phyloP scores from a whole-genome alignment of 495 filamentous ascomycete genomes.

The Massariosphaeria phaeospora region DNA sequence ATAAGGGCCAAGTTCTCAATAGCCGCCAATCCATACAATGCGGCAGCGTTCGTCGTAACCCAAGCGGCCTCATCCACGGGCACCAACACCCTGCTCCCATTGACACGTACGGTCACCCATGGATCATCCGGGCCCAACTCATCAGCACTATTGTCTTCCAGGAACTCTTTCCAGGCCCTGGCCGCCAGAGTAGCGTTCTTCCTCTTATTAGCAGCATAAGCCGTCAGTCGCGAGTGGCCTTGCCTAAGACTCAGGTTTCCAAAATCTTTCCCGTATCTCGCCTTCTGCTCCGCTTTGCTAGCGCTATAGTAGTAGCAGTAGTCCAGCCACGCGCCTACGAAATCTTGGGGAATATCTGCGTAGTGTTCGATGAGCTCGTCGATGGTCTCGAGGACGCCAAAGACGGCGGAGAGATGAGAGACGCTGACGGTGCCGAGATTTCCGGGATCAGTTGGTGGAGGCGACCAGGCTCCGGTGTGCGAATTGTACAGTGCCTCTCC shows the following conservation, averaged over 20 bases:
- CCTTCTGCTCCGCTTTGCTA: conserved; percentile 38
- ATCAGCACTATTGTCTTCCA: conserved; percentile 11
- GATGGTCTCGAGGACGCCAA: conserved; percentile 39
- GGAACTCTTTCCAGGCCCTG: conserved; percentile 12
- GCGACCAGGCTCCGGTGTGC: conserved; percentile 40
- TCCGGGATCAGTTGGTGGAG: conserved; percentile 42
- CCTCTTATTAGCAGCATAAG: conserved; percentile 39
- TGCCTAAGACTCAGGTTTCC: conserved; percentile 41
- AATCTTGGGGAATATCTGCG: conserved; percentile 41
- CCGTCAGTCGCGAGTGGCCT: conserved; percentile 47
- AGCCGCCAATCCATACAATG: conserved; percentile 9
- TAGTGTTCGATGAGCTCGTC: conserved; percentile 13
- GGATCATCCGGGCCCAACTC: conserved; percentile 8
- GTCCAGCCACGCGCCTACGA: conserved; percentile 45
- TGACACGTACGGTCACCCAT: conserved; percentile 4
- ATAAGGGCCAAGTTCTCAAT: conserved; percentile 17
- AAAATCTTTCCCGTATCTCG: conserved; percentile 45
- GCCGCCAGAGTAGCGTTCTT: conserved; percentile 36
- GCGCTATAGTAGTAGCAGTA: conserved; percentile 46
- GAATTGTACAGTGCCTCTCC: conserved; percentile 45
- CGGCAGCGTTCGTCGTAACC: conserved; percentile 17
- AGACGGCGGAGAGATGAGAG: conserved; percentile 46
- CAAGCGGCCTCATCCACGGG: conserved; percentile 10
- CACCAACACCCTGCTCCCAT: conserved; percentile 7
- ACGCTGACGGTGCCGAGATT: conserved; percentile 43